A percentile compares a stretch with the other conserved stretches of the same genome.
These are phyloP conservation scores for Verticillium isaacii DNA, from an alignment of 2,329 filamentous ascomycete genomes.

Conservation along the genomic window DNA sequence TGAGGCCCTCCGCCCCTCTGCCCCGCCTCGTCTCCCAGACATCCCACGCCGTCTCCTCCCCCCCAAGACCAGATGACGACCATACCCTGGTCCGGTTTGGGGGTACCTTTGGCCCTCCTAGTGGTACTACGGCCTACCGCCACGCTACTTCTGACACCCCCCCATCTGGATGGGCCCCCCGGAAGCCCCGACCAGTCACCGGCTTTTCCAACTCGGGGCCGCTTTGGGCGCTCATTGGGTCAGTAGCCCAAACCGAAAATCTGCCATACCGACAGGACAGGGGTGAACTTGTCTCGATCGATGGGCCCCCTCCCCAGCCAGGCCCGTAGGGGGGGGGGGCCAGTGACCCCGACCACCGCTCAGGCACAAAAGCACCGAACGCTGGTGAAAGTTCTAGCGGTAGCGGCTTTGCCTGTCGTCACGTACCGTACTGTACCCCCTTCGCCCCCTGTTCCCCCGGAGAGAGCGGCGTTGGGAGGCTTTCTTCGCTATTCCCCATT, in stretches of 20 bases:
- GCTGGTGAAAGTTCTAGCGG: background rate
- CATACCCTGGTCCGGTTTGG: background rate
- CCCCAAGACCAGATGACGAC: background rate
- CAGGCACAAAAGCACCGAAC: background rate
- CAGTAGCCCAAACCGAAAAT: background rate
- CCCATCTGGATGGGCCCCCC: slow-evolving; percentile 3
- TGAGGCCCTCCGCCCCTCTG: background rate
- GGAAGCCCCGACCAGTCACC: slow-evolving; percentile 5
- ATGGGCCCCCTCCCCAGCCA: background rate
- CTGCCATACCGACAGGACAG: background rate
- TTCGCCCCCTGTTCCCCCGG: slow-evolving; percentile 3
- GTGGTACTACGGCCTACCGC: background rate
- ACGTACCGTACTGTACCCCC: slow-evolving; percentile 3
- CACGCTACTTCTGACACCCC: slow-evolving; percentile 4
- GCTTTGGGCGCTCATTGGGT: slow-evolving; percentile 6
- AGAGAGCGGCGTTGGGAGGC: background rate
- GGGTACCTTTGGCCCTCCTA: background rate
- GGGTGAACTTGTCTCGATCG: background rate
- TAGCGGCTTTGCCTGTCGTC: background rate
- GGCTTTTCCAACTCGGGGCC: slow-evolving; percentile 10
- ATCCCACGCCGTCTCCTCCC: background rate
- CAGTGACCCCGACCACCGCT: background rate
- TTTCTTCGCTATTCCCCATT: background rate
- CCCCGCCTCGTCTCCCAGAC: background rate
- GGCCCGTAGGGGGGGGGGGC: background rate